Evolutionary conservation across 352 stramenopile species (phyloP), one percentile per base, ranked within the genome.

Genomic region (Phytopythium montanum): DNA sequence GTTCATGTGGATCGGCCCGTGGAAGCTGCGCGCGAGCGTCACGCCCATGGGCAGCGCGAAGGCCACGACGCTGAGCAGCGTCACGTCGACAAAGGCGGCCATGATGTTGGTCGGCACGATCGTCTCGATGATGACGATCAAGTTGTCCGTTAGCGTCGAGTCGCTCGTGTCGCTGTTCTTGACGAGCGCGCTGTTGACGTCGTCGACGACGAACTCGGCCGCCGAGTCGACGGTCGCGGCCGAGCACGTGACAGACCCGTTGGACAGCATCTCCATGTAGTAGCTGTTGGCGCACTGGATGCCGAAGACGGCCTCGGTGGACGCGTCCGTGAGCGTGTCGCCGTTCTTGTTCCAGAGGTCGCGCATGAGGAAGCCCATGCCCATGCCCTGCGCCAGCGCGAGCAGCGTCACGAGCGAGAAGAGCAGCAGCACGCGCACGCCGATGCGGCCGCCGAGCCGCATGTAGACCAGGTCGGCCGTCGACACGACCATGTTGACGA

Each of bases 61-160:
- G 3, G 81, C 79, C 16, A 88, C 81, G 36, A 94, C 83, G 36
- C 71, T 85, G 8, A 91, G 65, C 54, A 90, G 54, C 28, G 73
- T 81, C 58, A 84, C 87, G 48, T 76, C 65, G 19, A 89, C 70
- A 48, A 94, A 90, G 14, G 82, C 72, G 2, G 64, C 44, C 70
- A 88, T 89, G 69, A 92, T 87, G 61, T 92, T 94, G 56, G 66
- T 69, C 21, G 85, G 80, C 28, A 92, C 80, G 31, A 92, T 49
- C 59, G 78, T 76, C 33, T 81, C 51, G 44, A 92, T 65, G 54
- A 90, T 75, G 44, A 59, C 59, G 36, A 90, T 72, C 28, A 94
- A 49, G 64, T 88, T 91, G 46, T 83, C 72, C 2, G 84, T 87
- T 19, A 90, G 59, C 19, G 77, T 75, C 16, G 79, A 76, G 38